These are phyloP conservation scores for Diutina ranongensis DNA, from an alignment of 1,139 yeast species.

Conservation along the genomic window DNA sequence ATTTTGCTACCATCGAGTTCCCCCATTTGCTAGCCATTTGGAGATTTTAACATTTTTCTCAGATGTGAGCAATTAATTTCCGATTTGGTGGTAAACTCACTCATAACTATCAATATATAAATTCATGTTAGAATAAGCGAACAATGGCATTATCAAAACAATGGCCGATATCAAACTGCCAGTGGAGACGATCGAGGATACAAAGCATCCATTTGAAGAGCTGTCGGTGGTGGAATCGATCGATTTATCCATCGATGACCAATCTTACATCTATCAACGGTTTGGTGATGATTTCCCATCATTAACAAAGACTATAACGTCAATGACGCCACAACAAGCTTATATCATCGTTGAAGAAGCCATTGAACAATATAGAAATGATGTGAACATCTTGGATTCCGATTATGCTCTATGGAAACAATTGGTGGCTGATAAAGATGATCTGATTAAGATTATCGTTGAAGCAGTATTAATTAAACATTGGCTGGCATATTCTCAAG, in stretches of 20 bases:
- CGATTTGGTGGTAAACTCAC: not conserved
- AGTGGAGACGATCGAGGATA: too few relatives aligned
- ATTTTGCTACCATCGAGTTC: too few relatives aligned
- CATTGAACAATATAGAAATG: conserved; percentile 30
- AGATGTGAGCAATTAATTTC: not conserved
- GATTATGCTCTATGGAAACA: conserved; percentile 27
- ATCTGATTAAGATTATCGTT: conserved; percentile 10
- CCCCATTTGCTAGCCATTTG: too few relatives aligned
- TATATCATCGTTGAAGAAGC: conserved; percentile 24
- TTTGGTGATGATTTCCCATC: not conserved
- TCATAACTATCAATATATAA: conserved; percentile 2
- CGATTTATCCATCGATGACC: not conserved
- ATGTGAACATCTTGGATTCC: conserved; percentile 27
- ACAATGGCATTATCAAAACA: too few relatives aligned
- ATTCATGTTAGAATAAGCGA: too few relatives aligned
- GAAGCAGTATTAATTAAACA: conserved; percentile 27
- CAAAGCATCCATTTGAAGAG: too few relatives aligned
- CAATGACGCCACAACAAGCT: conserved; percentile 17
- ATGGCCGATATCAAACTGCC: too few relatives aligned
- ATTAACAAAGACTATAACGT: too few relatives aligned
- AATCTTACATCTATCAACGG: not conserved
- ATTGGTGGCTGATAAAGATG: conserved; percentile 14
- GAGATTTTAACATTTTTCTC: not conserved
- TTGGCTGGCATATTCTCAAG: conserved; percentile 56
- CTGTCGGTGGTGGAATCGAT: not conserved